Percentiles rank a stretch among this genome's conserved stretches.
These are phyloP conservation scores for Rutstroemia sydowiana DNA, from an alignment of 2,329 filamentous ascomycete genomes.

Conservation along the genomic window DNA sequence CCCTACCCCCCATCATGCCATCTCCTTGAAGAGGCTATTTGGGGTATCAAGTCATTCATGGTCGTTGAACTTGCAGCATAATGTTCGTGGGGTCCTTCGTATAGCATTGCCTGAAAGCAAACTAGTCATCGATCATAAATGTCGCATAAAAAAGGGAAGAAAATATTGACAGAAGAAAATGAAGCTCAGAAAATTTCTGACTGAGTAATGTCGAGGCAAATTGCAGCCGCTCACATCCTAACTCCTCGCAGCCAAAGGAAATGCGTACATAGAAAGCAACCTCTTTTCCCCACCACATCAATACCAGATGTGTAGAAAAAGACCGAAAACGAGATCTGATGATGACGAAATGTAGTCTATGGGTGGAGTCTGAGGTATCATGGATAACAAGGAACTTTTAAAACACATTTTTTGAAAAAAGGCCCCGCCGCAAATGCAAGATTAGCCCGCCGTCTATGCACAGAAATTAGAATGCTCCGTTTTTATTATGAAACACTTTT, in stretches of 20 bases:
- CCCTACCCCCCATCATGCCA: constrained; percentile 5
- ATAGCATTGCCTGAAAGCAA: constrained; percentile 4
- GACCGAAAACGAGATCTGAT: constrained; percentile 27
- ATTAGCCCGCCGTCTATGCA: constrained; percentile 38
- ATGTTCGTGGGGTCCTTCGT: constrained; percentile 8
- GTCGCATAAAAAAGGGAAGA: constrained; percentile 3
- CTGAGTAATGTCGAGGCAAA: not conserved
- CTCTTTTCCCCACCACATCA: constrained; percentile 27
- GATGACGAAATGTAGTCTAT: constrained; percentile 30
- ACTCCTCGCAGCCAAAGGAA: constrained; percentile 26
- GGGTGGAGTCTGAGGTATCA: constrained; percentile 36
- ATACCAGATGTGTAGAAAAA: constrained; percentile 24
- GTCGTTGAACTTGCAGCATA: not conserved
- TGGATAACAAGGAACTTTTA: constrained; percentile 38
- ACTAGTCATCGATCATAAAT: constrained; percentile 7
- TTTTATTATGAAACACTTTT: constrained; percentile 32
- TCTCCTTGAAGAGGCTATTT: not conserved
- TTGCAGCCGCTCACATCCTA: constrained; percentile 14
- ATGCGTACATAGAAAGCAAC: constrained; percentile 22
- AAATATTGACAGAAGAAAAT: constrained; percentile 9
- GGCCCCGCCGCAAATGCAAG: constrained; percentile 38
- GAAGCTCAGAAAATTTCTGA: constrained; percentile 7
- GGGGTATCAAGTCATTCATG: not conserved
- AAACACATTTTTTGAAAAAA: constrained; percentile 34
- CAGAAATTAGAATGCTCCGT: constrained; percentile 35